Evolutionary conservation across 164 flowering plant species (phyloP), one percentile per base, ranked within the genome.

Genomic region (Tetracentron sinense): DNA sequence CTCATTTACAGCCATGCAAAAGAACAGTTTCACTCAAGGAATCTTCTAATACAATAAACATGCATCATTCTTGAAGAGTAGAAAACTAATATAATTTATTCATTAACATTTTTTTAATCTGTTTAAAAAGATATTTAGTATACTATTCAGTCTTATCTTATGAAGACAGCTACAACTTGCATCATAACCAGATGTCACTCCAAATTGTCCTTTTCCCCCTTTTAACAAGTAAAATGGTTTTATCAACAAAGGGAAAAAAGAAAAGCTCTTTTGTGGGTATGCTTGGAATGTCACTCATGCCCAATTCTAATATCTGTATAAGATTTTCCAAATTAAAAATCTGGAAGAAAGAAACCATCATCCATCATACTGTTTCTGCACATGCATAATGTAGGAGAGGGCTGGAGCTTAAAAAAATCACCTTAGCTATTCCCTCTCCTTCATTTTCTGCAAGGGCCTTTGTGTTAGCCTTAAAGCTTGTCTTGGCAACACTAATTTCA

Each of bases 341-440:
- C n/a, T 15, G 12, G 22, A 62, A 31, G 20, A 49, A 28, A 2
- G 35, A 4, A 25, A 22, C 0, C 22, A 23, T 11, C 2, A 21
- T 25, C 14, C 7, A 47, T 20, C 21, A 21, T 29, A 21, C 20
- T 44, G 12, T 33, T 66, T 52, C 54, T 21, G 31, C 44, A 27
- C 14, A 57, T 29, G 58, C 30, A 31, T 21, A 62, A n/a, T 7
- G 27, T 23, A 23, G 12, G n/a, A 26, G 14, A 51, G 42, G 20
- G 42, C 38, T 38, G 42, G 3, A 17, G 33, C 30, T 50, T 7
- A 38, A 38, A 42, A 61, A 63, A 19, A 52, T 72, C 31, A 94
- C 99, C 99, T 95, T 95, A 51, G 99, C 99, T 49, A 95, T 75
- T 60, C 99, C 99, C 60, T 95, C 99, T 19, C 96, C 97, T 84